phyloP scores from a whole-genome alignment of 2,329 filamentous ascomycete genomes.

The Arthrobotrys conoides region DNA sequence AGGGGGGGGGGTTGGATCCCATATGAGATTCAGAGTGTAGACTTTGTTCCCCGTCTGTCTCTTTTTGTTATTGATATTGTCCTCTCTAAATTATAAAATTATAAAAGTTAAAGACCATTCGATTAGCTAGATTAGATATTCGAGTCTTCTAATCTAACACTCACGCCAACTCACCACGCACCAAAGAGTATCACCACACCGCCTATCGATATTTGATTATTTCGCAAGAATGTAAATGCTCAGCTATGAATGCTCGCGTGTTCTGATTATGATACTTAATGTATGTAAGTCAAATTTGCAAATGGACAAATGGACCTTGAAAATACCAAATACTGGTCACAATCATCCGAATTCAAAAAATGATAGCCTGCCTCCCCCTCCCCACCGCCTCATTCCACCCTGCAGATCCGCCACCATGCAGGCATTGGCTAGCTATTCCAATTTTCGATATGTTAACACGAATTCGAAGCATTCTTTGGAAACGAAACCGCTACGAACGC shows the following conservation, averaged over 20 bases:
- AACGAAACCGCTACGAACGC: background rate
- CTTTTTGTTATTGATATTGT: background rate
- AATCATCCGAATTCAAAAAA: background rate
- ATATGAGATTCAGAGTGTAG: background rate
- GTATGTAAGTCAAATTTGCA: background rate
- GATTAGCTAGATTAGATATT: background rate
- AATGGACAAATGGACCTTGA: background rate
- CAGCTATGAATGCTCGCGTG: background rate
- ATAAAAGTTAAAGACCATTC: too few species aligned
- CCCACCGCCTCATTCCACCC: constrained; percentile 15
- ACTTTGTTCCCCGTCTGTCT: background rate
- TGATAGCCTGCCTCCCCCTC: background rate
- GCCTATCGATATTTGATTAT: background rate
- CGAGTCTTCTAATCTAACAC: background rate
- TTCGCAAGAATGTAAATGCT: background rate
- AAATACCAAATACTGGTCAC: background rate
- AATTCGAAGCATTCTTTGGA: background rate
- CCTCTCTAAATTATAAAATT: background rate
- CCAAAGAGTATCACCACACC: background rate
- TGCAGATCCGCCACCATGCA: background rate
- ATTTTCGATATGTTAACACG: constrained; percentile 29
- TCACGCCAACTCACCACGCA: background rate
- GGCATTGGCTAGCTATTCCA: constrained; percentile 12
- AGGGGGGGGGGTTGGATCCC: background rate
- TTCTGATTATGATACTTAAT: background rate